Conservation (phyloP, 257 asterid genomes). For the Knoxia roxburghii region DNA sequence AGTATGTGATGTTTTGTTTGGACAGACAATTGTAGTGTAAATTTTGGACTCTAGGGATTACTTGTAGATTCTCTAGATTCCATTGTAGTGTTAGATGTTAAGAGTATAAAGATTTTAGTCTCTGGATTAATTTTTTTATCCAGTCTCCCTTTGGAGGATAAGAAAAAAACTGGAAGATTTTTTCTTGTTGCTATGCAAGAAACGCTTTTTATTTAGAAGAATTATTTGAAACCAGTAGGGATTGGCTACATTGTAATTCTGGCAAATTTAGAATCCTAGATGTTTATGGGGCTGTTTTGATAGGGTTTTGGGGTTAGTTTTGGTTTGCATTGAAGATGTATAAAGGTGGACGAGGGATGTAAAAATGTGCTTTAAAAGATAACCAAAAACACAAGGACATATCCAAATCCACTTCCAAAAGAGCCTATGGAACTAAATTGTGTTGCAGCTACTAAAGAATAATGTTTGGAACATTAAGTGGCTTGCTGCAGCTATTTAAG, state of each 20-base stretch:
- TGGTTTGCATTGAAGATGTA: too few species aligned
- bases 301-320: too few species aligned
- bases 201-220: neutral
- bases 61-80: neutral
- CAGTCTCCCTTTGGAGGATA: neutral
- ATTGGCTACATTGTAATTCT: neutral
- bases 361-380: too few species aligned
- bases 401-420: too few species aligned
- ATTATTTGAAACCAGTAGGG: constrained; percentile 1
- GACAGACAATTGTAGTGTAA: neutral
- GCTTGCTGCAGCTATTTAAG: neutral
- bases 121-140: neutral
- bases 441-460: neutral
- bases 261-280: neutral
- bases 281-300: too few species aligned
- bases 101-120: neutral
- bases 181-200: neutral
- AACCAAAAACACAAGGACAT: too few species aligned
- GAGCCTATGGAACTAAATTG: neutral
- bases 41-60: too few species aligned
- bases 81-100: too few species aligned
- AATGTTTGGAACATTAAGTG: neutral
- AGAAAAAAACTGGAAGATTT: neutral
- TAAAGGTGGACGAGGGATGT: too few species aligned
- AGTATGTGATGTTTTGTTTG: neutral